These are phyloP conservation scores for Sporothrix mexicana DNA, from an alignment of 2,329 filamentous ascomycete genomes.

Conservation along the genomic window DNA sequence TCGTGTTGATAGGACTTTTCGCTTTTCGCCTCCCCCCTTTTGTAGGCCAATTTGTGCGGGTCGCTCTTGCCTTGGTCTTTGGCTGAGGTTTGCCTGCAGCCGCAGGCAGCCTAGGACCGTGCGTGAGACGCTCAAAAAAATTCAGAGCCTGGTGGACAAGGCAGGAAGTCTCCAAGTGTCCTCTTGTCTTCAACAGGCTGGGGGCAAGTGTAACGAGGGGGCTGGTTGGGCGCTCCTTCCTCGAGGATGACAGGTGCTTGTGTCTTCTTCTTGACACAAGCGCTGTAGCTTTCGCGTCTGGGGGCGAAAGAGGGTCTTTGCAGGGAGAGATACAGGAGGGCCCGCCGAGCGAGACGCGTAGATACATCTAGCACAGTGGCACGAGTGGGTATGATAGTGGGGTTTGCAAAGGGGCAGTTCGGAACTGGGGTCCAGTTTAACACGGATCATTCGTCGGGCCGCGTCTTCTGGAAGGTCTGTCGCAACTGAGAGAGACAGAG, in stretches of 20 bases:
- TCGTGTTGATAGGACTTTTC: not conserved
- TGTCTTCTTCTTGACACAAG: not conserved
- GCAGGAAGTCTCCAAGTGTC: not conserved
- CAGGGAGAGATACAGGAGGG: slow-evolving; percentile 26
- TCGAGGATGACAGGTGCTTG: slow-evolving; percentile 1
- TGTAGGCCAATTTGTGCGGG: not conserved
- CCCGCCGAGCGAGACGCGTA: slow-evolving; percentile 16
- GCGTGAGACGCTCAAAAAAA: not conserved
- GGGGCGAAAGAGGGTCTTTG: slow-evolving; percentile 21
- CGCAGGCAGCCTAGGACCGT: slow-evolving; percentile 23
- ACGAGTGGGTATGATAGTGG: slow-evolving; percentile 17
- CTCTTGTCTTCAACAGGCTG: slow-evolving; percentile 6
- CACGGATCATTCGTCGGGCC: slow-evolving; percentile 32
- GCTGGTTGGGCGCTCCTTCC: slow-evolving; percentile 27
- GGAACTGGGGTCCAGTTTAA: not conserved
- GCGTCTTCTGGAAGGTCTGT: not conserved
- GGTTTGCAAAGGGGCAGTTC: slow-evolving; percentile 20
- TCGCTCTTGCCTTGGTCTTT: not conserved
- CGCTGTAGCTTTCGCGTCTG: slow-evolving; percentile 22
- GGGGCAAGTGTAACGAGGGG: not conserved
- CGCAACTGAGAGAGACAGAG: not conserved
- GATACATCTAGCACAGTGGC: slow-evolving; percentile 2
- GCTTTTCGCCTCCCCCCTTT: not conserved
- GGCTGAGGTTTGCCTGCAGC: not conserved
- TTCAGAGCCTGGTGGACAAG: slow-evolving; percentile 10